Conservation (phyloP, 768 basidiomycete genomes). For the Tulasnella sp. region DNA sequence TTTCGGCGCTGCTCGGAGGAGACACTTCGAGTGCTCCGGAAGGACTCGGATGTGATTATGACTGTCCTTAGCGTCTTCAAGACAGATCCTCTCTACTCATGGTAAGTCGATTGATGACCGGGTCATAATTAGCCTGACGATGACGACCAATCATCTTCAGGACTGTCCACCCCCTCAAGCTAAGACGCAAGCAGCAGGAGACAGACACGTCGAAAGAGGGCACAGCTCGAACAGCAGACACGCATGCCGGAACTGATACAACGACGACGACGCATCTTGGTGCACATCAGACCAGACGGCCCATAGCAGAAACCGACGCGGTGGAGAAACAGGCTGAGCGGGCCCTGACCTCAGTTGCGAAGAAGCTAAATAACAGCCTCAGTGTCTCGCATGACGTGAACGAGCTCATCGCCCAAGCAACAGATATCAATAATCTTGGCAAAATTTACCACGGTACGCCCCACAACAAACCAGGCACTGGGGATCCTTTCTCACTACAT, state of each 20-base stretch:
- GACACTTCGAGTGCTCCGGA: slow-evolving; percentile 80
- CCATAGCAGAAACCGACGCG: slow-evolving; percentile 42
- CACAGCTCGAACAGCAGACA: background rate
- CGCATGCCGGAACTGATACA: background rate
- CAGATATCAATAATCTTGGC: slow-evolving; percentile 60
- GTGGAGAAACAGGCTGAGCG: slow-evolving; percentile 85
- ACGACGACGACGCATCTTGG: background rate
- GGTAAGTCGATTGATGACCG: slow-evolving; percentile 39
- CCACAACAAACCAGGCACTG: too few species aligned
- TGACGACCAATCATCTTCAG: slow-evolving; percentile 27
- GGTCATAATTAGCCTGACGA: background rate
- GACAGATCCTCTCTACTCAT: slow-evolving; percentile 87
- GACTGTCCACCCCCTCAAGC: slow-evolving; percentile 68
- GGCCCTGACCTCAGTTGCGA: slow-evolving; percentile 64
- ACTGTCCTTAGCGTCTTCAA: slow-evolving; percentile 96
- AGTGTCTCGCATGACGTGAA: slow-evolving; percentile 92
- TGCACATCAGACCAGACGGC: background rate
- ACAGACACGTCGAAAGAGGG: background rate
- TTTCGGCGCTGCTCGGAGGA: slow-evolving; percentile 94
- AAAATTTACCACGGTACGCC: slow-evolving; percentile 62
- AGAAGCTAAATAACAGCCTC: slow-evolving; percentile 73
- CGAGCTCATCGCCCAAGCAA: slow-evolving; percentile 81
- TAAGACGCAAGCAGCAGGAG: slow-evolving; percentile 23
- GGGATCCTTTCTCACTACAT: background rate
- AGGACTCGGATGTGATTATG: slow-evolving; percentile 76